Conservation (phyloP, 768 basidiomycete genomes). For the Roridomyces roridus region DNA sequence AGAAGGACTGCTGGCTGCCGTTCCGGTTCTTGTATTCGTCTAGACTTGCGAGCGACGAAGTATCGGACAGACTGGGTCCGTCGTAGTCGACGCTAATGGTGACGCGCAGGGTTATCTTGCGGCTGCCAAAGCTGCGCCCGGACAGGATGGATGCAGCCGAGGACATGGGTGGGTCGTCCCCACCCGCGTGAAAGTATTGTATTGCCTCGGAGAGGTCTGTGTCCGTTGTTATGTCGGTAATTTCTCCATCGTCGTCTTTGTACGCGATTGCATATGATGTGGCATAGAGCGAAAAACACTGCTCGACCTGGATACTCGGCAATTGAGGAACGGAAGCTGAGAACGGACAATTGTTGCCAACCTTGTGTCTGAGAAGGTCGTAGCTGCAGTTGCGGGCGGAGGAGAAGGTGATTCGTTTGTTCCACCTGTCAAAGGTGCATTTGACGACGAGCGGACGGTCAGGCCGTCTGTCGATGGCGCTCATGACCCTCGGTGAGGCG, state of each 20-base stretch:
- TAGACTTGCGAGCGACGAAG: constrained; percentile 78
- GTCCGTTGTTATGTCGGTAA: constrained; percentile 71
- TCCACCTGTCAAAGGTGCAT: constrained; percentile 77
- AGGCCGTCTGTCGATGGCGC: constrained; percentile 36
- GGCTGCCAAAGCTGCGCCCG: constrained; percentile 67
- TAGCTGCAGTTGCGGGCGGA: constrained; percentile 83
- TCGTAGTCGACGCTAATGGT: constrained; percentile 88
- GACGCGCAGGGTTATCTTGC: constrained; percentile 80
- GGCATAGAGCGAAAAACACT: constrained; percentile 78
- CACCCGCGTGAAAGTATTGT: constrained; percentile 79
- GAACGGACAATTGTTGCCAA: constrained; percentile 33
- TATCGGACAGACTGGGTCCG: constrained; percentile 89
- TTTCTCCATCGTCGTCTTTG: constrained; percentile 89
- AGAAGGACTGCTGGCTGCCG: constrained; percentile 62
- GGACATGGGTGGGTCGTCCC: constrained; percentile 72
- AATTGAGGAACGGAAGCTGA: too few species aligned
- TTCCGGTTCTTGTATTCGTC: constrained; percentile 73
- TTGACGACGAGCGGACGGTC: constrained; percentile 84
- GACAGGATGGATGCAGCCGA: constrained; percentile 80
- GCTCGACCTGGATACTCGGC: constrained; percentile 77
- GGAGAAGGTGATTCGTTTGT: constrained; percentile 79
- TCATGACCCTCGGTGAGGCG: neutral
- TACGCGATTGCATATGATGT: constrained; percentile 78
- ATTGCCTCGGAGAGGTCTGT: constrained; percentile 86
- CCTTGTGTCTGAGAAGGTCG: constrained; percentile 75